Evolutionary conservation across 1,284 basidiomycete genomes (phyloP).

Genomic region (Pseudozyma tsukubaensis): DNA sequence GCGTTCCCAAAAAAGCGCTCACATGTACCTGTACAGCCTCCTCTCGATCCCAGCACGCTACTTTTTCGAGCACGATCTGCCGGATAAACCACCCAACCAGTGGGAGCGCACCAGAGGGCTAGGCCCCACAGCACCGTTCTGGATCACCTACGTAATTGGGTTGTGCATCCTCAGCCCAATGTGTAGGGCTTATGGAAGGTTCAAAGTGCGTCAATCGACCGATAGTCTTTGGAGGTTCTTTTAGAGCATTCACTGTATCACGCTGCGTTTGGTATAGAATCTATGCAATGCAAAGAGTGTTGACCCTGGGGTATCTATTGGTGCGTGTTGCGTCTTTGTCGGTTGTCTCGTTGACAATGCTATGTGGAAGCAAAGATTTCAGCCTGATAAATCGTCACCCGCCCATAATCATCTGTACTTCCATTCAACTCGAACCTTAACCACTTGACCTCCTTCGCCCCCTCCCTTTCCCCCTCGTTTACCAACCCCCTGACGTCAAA

Average conservation of each 20-base stretch:
- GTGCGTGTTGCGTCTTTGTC: too few relatives aligned
- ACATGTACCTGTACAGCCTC: slow-evolving; percentile 37
- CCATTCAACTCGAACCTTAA: slow-evolving; percentile 33
- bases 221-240: slow-evolving; percentile 53
- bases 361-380: slow-evolving; percentile 21
- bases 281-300: neutral
- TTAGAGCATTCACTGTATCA: slow-evolving; percentile 5
- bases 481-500: slow-evolving; percentile 12
- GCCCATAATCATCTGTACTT: slow-evolving; percentile 50
- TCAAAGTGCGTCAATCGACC: slow-evolving; percentile 23
- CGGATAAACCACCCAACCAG: slow-evolving; percentile 32
- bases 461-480: neutral
- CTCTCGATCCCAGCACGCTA: slow-evolving; percentile 29
- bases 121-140: slow-evolving; percentile 33
- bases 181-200: slow-evolving; percentile 34
- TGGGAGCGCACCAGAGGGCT: slow-evolving; percentile 23
- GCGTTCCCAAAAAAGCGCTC: slow-evolving; percentile 5
- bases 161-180: slow-evolving; percentile 32
- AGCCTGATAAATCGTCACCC: slow-evolving; percentile 39
- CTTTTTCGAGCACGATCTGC: slow-evolving; percentile 37
- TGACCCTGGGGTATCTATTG: neutral
- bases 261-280: neutral
- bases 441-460: slow-evolving; percentile 2
- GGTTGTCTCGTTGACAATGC: too few relatives aligned
- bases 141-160: slow-evolving; percentile 29